Base-by-base conservation (phyloP, 768 basidiomycete genomes). In the Psilocybe sp. region DNA sequence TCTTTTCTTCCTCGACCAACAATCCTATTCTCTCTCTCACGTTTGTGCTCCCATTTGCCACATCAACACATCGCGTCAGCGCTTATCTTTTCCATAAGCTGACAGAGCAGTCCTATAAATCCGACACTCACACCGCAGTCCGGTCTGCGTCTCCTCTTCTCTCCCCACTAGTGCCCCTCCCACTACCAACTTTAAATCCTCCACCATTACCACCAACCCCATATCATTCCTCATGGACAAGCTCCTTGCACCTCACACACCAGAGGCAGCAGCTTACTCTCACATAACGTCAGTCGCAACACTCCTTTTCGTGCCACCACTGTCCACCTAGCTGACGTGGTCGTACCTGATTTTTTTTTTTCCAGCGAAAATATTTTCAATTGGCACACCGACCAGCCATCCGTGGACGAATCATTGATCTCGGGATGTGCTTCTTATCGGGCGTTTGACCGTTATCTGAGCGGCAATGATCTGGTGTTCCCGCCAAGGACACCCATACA, bases 401-500 rank as follows among this genome's bases (percentile, higher is more conserved):
- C 80, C 11, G 73, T 87, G 60, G 76, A 87, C 69, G 87, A 90
- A 65, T 81, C 80, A 2, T 77, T 90, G 50, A 79, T 90, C 37
- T 85, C 89, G 1, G 80, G 83, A 16, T 87, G 81, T 58, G 87
- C 89, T n/a, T 84, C 89, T 4, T 92, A 92, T 67, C 77, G 85
- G 55, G 86, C 89, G 2, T 81, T 92, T 59, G 80, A 80, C 57
- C 84, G 89, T 47, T 92, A 82, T 57, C 77, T 90, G 42, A 71
- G 73, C 37, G 88, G 86, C 28, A 75, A 79, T 44, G 87, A 90
- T 69, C 69, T 92, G 3, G 83, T 86, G 60, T 76, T 91, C 45
- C 60, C 84, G 8, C 90, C 90, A 14, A 75, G 80, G 32, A 81
- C 80, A 13, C 75, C 78, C 53, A 64, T 61, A 44, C 86, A 90